Percentiles rank a stretch among this genome's conserved stretches.
These are phyloP conservation scores for Silene conica DNA, from an alignment of 148 eudicot species.

Conservation along the genomic window DNA sequence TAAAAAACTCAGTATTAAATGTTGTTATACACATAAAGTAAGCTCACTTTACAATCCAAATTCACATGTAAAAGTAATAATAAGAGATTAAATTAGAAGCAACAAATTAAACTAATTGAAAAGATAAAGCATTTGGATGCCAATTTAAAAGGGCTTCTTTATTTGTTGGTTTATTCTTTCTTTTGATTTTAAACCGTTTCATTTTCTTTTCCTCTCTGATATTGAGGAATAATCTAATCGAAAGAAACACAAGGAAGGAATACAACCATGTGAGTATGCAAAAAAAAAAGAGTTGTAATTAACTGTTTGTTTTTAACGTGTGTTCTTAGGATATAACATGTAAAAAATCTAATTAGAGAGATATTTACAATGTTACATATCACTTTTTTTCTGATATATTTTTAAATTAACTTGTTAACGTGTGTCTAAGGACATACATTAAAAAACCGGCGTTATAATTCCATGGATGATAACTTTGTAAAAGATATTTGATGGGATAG, in stretches of 20 bases:
- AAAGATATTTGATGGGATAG: too few species aligned
- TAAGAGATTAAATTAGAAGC: background rate
- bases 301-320: too few species aligned
- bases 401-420: too few species aligned
- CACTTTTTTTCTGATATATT: too few species aligned
- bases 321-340: too few species aligned
- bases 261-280: slow-evolving; percentile 27
- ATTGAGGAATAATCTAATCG: slow-evolving; percentile 6
- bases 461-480: too few species aligned
- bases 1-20: background rate
- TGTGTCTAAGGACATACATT: too few species aligned
- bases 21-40: slow-evolving; percentile 10
- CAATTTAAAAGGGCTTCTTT: slow-evolving; percentile 5
- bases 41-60: slow-evolving; percentile 21
- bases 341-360: too few species aligned
- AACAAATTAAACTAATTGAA: slow-evolving; percentile 14
- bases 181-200: background rate
- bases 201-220: background rate
- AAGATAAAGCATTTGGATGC: slow-evolving; percentile 21
- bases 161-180: slow-evolving; percentile 17
- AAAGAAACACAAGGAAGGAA: slow-evolving; percentile 24
- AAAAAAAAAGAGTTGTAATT: background rate
- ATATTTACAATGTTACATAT: too few species aligned
- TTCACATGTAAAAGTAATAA: slow-evolving; percentile 17
- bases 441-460: too few species aligned